These are phyloP conservation scores for Candida sp. DNA, from an alignment of 1,139 yeast genomes.

Conservation along the genomic window DNA sequence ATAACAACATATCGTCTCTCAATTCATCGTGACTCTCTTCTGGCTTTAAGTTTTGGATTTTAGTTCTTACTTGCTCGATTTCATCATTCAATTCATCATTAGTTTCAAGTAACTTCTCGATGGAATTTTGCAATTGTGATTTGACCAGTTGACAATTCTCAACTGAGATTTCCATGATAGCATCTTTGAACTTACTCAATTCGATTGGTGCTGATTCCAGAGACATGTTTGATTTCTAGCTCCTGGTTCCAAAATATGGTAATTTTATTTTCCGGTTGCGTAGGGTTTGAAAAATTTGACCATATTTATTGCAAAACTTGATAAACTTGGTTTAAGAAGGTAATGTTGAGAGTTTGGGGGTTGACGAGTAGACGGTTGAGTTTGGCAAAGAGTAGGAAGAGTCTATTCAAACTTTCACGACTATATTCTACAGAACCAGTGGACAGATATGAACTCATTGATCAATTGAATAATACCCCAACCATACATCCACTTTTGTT, in stretches of 20 bases:
- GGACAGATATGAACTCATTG: neutral
- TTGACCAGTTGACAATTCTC: slow-evolving; percentile 22
- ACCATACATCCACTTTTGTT: slow-evolving; percentile 58
- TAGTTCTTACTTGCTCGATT: slow-evolving; percentile 11
- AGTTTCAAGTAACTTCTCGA: slow-evolving; percentile 29
- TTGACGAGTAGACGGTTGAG: neutral
- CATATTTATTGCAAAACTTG: too few species aligned
- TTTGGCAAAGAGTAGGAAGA: neutral
- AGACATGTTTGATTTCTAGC: slow-evolving; percentile 17
- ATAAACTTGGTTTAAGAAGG: too few species aligned
- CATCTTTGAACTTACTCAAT: slow-evolving; percentile 22
- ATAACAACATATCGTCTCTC: slow-evolving; percentile 23
- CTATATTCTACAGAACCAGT: neutral
- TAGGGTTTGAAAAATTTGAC: too few species aligned
- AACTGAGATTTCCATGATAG: slow-evolving; percentile 33
- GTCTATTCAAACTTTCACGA: neutral
- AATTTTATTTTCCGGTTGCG: too few species aligned
- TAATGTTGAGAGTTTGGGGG: neutral
- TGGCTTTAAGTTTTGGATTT: slow-evolving; percentile 9
- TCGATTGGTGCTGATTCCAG: slow-evolving; percentile 21
- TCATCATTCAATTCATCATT: slow-evolving; percentile 26
- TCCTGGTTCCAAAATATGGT: too few species aligned
- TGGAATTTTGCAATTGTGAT: slow-evolving; percentile 22
- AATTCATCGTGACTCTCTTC: slow-evolving; percentile 11
- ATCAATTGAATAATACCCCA: slow-evolving; percentile 10